Base-by-base conservation (phyloP, 192 early-diverging fungal species). In the Chytriomyces hyalinus region DNA sequence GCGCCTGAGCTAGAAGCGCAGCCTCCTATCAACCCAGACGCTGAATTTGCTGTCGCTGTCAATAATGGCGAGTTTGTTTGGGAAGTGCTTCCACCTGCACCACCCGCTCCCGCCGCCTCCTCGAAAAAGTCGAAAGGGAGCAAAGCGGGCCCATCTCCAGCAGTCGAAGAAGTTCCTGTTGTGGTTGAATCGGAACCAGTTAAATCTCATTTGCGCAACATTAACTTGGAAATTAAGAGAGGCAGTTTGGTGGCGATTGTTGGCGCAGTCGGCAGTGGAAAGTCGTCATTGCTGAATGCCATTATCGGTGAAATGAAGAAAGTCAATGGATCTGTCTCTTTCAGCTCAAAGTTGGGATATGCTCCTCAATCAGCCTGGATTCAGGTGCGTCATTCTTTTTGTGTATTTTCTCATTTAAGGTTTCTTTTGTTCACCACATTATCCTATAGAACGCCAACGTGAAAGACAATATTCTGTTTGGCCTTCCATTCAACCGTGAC, bases 281-380 rank as follows among this genome's bases (percentile, higher is more conserved):
- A 93, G 80, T 89, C 89, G 43, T 87, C 86, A 22, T 71, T 92
- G 24, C 65, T 91, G 51, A 72, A 81, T 59, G 90, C 90, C 6
- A 70, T 92, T n/a, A 65, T 88, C 28, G 85, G 90, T 8, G 73
- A 80, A 59, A 80, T 80, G 74, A 80, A 77, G 49, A 53, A 53
- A 15, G 78, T 80, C 2, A 59, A 66, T n/a, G 94, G 94, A 7
- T 72, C 80, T 0, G 90, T 94, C 0, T 65, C 80, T 0, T 86
- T 93, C 9, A 81, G 84, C 24, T 92, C 93, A 2, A 85, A 76
- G 3, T 82, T 98, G 22, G 92, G 92, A 13, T 96, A 95, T 76
- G 85, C 89, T 11, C 87, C 93, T 47, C 96, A 97, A 81, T 85
- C 89, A 26, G 91, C 95, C 2, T 98, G 95, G 95, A 94, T 98